Base-by-base conservation (phyloP, 2,329 filamentous ascomycete species). In the Shiraia sp. region DNA sequence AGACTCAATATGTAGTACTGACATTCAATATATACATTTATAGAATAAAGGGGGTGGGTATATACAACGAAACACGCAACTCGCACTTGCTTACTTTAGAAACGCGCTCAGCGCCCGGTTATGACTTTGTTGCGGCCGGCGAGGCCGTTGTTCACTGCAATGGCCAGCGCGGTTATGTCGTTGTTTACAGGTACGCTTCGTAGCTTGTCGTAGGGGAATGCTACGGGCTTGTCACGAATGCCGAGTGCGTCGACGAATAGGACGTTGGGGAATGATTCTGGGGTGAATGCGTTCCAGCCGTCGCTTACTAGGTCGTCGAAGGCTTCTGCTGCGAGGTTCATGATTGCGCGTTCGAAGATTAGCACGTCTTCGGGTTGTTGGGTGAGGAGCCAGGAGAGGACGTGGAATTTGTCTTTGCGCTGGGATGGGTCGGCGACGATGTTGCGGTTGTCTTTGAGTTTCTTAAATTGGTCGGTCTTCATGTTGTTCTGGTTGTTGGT, bases 321-420 rank as follows among this genome's bases (percentile, higher is more conserved):
- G 0, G 61, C 65, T 3, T 35, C 47, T 0, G 49, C 55, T 0
- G 62, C 66, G 15, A 68, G 39, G 6, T 67, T 68, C 47, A 69
- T 52, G 16, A 68, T 66, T 6, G 64, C 63, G 5, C 57, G 59
- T 13, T 67, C 65, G 12, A 53, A 49, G 24, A 62, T 65, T 12
- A 67, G 41, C 1, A 69, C 56, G 26, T 69, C 65, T 32, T 64
- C 56, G 2, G 59, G 49, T 15, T 63, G 57, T 36, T 70, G 64
- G 1, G 66, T 70, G 7, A 69, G 48, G 2, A 63, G 67, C 67
- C 66, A 70, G 0, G 62, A 69, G n/a, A 70, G 49, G 10, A 68
- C 39, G 43, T 68, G 64, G 42, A 68, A 68, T 4, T 43, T 51
- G 40, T 66, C 63, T 42, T 63, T 68, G n/a, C 53, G 56, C 9